Evolutionary conservation across 106 monocot genomes (phyloP).

Genomic region (Chionographis japonica): DNA sequence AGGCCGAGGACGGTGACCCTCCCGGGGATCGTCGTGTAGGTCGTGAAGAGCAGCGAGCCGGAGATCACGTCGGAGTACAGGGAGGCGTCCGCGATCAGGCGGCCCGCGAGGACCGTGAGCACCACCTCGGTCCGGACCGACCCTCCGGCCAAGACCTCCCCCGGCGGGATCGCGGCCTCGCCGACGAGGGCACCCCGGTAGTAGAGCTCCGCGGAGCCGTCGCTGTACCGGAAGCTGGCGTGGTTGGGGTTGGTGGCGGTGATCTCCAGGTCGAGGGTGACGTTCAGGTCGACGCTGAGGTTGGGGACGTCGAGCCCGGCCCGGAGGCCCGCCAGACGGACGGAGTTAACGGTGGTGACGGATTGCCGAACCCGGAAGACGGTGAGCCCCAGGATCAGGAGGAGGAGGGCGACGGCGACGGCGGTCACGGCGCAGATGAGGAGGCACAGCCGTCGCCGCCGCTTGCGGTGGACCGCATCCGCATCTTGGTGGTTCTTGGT

Average conservation of each 20-base stretch:
- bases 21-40: conserved; percentile 55
- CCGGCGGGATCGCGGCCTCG: conserved; percentile 55
- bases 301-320: conserved; percentile 26
- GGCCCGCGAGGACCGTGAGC: conserved; percentile 45
- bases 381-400: conserved; percentile 57
- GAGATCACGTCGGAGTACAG: conserved; percentile 40
- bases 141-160: conserved; percentile 42
- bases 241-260: conserved; percentile 69
- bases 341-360: conserved; percentile 54
- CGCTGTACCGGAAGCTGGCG: conserved; percentile 45
- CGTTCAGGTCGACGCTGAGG: conserved; percentile 53
- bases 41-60: conserved; percentile 41
- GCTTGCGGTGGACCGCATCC: not conserved
- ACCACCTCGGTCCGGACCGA: conserved; percentile 24
- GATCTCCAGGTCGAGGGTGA: conserved; percentile 57
- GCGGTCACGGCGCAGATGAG: conserved; percentile 12
- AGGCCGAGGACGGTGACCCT: conserved; percentile 53
- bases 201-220: conserved; percentile 42
- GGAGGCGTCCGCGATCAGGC: conserved; percentile 26
- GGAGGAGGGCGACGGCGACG: conserved; percentile 24
- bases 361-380: conserved; percentile 46
- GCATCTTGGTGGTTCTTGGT: conserved; percentile 6
- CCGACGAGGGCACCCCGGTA: conserved; percentile 61
- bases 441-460: conserved; percentile 9
- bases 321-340: conserved; percentile 40